These are phyloP conservation scores for Perilla frutescens DNA, from an alignment of 257 asterid genomes.

Conservation along the genomic window DNA sequence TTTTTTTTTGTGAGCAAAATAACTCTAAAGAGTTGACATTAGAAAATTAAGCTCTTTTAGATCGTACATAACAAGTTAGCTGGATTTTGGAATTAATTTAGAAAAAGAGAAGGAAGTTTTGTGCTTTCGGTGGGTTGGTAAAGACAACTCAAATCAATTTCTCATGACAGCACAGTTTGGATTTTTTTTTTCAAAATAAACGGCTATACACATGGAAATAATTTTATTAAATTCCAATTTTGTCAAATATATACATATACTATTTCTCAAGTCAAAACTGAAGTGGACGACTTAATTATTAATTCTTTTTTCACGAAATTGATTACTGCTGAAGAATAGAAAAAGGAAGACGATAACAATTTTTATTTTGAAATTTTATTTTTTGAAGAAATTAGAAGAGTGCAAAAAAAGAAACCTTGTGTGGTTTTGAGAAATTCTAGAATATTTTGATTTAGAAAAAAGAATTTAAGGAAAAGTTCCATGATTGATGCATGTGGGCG, in stretches of 20 bases:
- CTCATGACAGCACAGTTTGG: neutral
- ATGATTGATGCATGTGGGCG: conserved; percentile 29
- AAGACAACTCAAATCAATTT: conserved; percentile 1
- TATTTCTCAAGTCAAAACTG: neutral
- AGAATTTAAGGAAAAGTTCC: neutral
- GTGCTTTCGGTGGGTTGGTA: conserved; percentile 41
- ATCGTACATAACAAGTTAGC: neutral
- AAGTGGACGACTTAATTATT: conserved; percentile 12
- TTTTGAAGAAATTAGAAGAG: too few species aligned
- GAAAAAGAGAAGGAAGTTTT: too few species aligned
- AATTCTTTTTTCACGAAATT: neutral
- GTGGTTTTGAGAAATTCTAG: neutral
- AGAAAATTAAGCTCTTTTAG: neutral
- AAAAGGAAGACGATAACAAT: neutral
- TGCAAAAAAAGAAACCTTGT: neutral
- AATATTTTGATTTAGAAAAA: neutral
- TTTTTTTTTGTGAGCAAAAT: too few species aligned
- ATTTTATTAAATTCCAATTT: neutral
- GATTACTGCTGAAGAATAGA: neutral
- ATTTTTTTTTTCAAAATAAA: conserved; percentile 31
- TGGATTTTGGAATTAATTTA: neutral
- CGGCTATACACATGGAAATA: conserved; percentile 27
- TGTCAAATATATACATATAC: neutral
- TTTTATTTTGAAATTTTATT: too few species aligned
- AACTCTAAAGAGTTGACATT: neutral